These are phyloP conservation scores for Oemleria cerasiformis DNA, from an alignment of 306 rosid species.

Conservation along the genomic window DNA sequence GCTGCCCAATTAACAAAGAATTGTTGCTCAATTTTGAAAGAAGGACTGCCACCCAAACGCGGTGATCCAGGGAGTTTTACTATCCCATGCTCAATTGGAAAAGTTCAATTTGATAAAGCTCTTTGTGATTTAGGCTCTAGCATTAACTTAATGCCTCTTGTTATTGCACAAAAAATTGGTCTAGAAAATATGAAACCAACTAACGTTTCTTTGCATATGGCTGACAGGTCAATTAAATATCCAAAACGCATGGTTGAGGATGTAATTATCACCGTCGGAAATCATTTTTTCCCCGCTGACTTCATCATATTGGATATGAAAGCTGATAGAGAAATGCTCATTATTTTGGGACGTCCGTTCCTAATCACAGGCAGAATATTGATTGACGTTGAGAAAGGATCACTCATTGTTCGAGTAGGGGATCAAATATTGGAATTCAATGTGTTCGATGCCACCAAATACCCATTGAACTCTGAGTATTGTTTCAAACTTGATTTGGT, in stretches of 20 bases:
- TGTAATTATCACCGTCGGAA: neutral
- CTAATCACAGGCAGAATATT: neutral
- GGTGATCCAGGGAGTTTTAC: too few species aligned
- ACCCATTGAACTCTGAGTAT: neutral
- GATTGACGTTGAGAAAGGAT: neutral
- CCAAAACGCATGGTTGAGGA: neutral
- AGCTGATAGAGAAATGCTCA: neutral
- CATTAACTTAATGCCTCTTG: too few species aligned
- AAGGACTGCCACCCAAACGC: too few species aligned
- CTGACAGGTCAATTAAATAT: too few species aligned
- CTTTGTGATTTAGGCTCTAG: too few species aligned
- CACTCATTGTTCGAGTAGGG: neutral
- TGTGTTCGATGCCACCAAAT: neutral
- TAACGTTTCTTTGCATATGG: too few species aligned
- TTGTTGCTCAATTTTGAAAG: too few species aligned
- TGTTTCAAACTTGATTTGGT: neutral
- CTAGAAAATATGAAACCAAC: too few species aligned
- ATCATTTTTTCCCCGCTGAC: neutral
- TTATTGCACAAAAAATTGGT: too few species aligned
- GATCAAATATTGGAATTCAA: neutral
- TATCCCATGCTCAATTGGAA: too few species aligned
- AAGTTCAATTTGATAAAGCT: too few species aligned
- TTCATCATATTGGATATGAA: neutral
- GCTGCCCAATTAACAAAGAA: too few species aligned
- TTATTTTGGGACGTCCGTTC: neutral